Base-by-base conservation (phyloP, 177 flowering plant genomes). In the Telopea speciosissima region DNA sequence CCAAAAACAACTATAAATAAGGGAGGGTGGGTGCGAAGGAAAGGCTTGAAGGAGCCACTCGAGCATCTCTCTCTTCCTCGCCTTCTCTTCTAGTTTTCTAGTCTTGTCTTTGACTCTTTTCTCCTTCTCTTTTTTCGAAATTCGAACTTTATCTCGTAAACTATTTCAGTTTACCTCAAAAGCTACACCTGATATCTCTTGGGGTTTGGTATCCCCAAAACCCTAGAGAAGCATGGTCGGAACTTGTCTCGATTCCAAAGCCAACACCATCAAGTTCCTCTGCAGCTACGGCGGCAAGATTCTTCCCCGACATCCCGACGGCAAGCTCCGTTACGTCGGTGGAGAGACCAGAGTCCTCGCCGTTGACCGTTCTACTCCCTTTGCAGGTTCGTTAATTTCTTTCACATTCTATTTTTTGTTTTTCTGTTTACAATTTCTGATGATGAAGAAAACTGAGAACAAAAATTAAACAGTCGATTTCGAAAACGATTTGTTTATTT, bases 281-380 rank as follows among this genome's bases (percentile, higher is more conserved):
- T 88, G 88, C 70, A 89, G 94, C 74, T 89, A 89, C 73, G 90
- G 88, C 80, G 94, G 94, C 76, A 85, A 78, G 68, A 89, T 89
- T 71, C 79, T 86, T 36, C 94, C 94, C 42, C 90, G 94, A 72
- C 71, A 82, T 54, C 80, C 94, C 40, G 94, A 89, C 80, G 88
- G 89, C 66, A 88, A 82, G 67, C 94, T 89, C 81, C 90, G 94
- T 68, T 89, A 89, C 73, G 76, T 73, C 33, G 94, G 94, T 36
- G 94, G 94, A 40, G 78, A 85, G n/a, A 89, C 89, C 33, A 89
- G 94, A 56, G 87, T 89, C 72, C 85, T 89, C 74, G 78, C 91
- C 80, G 88, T 89, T 36, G 68, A 80, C n/a, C 90, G 90, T 66
- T 83, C 88, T 77, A 74, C 83, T 67, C 76, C 94, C 19, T 89